Conservation (phyloP, 2,329 filamentous ascomycete genomes). For the Pseudocercospora fuligena region DNA sequence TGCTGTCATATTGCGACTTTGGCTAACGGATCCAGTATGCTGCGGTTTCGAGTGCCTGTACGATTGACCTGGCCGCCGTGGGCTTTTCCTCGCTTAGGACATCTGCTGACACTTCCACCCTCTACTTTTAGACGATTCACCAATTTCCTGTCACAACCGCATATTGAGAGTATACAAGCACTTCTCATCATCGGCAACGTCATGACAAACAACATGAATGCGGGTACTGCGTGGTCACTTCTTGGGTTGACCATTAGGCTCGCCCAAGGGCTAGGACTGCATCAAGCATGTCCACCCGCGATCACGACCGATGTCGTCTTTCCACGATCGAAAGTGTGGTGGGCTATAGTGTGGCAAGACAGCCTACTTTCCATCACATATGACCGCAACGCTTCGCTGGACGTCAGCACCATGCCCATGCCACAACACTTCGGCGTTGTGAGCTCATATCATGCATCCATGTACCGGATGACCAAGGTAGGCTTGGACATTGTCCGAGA, state of each 20-base stretch:
- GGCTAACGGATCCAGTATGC: conserved; percentile 55
- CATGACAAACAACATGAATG: conserved; percentile 53
- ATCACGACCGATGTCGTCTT: conserved; percentile 54
- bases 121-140: conserved; percentile 53
- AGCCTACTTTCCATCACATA: conserved; percentile 67
- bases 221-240: conserved; percentile 66
- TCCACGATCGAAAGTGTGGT: conserved; percentile 50
- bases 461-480: conserved; percentile 61
- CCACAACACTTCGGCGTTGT: conserved; percentile 48
- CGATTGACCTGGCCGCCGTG: too few species aligned
- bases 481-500: conserved; percentile 65
- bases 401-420: conserved; percentile 51
- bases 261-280: conserved; percentile 64
- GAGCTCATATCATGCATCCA: conserved; percentile 62
- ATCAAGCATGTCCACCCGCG: conserved; percentile 61
- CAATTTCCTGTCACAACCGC: conserved; percentile 67
- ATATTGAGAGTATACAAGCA: conserved; percentile 65
- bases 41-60: conserved; percentile 66
- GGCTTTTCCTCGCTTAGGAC: too few species aligned
- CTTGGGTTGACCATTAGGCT: conserved; percentile 65
- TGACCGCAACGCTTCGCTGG: conserved; percentile 62
- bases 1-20: neutral
- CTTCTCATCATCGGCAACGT: conserved; percentile 65
- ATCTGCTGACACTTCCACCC: too few species aligned
- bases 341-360: conserved; percentile 69